Evolutionary conservation across 305 asterid genomes (phyloP), one percentile per base, ranked within the genome.

Genomic region (Caryopteris hybrid): DNA sequence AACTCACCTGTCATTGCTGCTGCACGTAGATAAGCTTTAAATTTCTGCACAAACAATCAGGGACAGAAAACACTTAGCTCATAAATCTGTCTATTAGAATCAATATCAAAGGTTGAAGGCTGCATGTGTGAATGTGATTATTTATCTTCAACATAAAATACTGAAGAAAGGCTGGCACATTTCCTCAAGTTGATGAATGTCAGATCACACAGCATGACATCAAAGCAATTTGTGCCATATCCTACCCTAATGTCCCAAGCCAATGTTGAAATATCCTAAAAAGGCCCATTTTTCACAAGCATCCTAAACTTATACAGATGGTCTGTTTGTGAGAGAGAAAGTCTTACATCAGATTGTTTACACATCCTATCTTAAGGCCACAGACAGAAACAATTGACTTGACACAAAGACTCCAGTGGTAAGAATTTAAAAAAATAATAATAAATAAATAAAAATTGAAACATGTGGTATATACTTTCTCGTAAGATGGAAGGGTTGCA

Each of bases 1-100:
- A 75, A 42, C 63, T 63, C 55, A 90, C 96, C 93, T 83, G 89
- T 74, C 87, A 88, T 71, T 78, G 91, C 91, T 47, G 85, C 80
- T 23, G 83, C 80, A 33, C 59, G 61, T 13, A 84, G 52, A 74
- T 76, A 69, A 43, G 83, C 85, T 72, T 79, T 78, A 69, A 79
- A 71, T 82, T 80, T 92, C 97, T 92, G 90, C 87, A 81, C 12
- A 61, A 53, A 69, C 36, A 72, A 54, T 38, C 48, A 25, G 23
- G 8, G 55, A 22, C 29, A 10, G 4, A 2, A 64, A 67, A 66
- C 13, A 11, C 22, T 74, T 70, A 82, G 59, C 61, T 55, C 41
- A 50, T 48, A 14, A 1, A 21, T 20, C 27, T n/a, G n/a, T 47
- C 56, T 48, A 48, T 68, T 39, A 10, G 27, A 20, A 68, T 47